phyloP scores from a whole-genome alignment of 768 basidiomycete species.

The Boletus huronensis region DNA sequence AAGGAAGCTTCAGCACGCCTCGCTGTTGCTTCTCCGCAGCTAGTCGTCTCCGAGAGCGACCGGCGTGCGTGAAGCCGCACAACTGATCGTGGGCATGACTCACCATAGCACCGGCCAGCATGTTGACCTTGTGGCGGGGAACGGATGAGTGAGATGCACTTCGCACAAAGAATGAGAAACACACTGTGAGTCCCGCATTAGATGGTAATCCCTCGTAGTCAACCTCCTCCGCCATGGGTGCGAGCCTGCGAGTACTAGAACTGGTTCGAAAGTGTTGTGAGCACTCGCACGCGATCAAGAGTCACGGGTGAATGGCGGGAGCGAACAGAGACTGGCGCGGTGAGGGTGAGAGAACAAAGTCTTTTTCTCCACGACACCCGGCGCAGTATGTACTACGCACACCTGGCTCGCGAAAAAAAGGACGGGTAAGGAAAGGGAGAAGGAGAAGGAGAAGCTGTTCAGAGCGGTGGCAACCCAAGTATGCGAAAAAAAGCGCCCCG shows the following conservation, averaged over 20 bases:
- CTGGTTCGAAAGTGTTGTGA: constrained; percentile 5
- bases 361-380: constrained; percentile 1
- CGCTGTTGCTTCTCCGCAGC: not conserved
- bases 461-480: not conserved
- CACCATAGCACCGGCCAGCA: constrained; percentile 95
- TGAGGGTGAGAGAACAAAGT: constrained; percentile 6
- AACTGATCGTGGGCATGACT: constrained; percentile 33
- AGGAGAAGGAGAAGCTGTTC: no score
- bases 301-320: not conserved
- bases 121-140: constrained; percentile 66
- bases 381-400: constrained; percentile 2
- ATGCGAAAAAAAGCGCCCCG: constrained; percentile 1
- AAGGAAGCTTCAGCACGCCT: constrained; percentile 18
- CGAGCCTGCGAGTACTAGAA: constrained; percentile 7
- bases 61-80: not conserved
- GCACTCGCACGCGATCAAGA: constrained; percentile 3
- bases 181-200: constrained; percentile 75
- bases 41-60: not conserved
- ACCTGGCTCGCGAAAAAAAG: not conserved
- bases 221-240: constrained; percentile 41
- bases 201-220: constrained; percentile 69
- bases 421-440: not conserved
- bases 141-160: constrained; percentile 16
- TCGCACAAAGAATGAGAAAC: constrained; percentile 5
- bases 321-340: not conserved